Conservation (phyloP, 352 stramenopile species). For the Phytophthora brassicae region DNA sequence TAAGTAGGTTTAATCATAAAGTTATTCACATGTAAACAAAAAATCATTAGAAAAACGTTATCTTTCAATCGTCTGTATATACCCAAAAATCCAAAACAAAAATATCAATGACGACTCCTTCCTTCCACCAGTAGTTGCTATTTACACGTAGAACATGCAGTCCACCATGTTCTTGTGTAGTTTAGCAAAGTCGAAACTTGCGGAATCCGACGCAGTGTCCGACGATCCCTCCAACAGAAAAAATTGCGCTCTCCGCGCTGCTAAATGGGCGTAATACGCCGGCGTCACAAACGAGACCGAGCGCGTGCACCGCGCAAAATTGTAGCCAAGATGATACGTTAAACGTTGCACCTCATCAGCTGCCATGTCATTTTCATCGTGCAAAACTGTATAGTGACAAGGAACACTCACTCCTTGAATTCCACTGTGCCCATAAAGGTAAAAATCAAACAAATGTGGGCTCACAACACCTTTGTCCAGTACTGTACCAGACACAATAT, state of each 20-base stretch:
- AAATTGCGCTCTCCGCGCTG: conserved; percentile 78
- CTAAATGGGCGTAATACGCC: conserved; percentile 84
- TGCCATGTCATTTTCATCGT: conserved; percentile 67
- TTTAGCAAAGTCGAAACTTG: conserved; percentile 17
- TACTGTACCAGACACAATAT: conserved; percentile 69
- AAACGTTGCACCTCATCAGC: conserved; percentile 64
- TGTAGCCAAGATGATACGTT: conserved; percentile 77
- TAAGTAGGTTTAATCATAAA: no score
- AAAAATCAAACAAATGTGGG: conserved; percentile 83
- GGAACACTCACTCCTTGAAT: conserved; percentile 79
- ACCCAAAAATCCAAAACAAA: no score
- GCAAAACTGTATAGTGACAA: conserved; percentile 80
- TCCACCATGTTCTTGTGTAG: conserved; percentile 24
- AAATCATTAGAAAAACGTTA: no score
- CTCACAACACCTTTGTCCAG: conserved; percentile 78
- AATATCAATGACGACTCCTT: no score
- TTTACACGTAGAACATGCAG: conserved; percentile 25
- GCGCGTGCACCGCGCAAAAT: conserved; percentile 77
- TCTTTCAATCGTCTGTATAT: no score
- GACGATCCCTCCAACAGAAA: conserved; percentile 68
- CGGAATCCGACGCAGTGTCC: conserved; percentile 20
- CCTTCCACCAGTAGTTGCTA: no score
- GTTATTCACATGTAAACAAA: no score
- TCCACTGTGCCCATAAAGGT: conserved; percentile 78
- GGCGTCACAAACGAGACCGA: conserved; percentile 83